Percentiles rank a stretch among this genome's conserved stretches.
These are phyloP conservation scores for Chalciporus sp. DNA, from an alignment of 1,284 basidiomycete genomes.

Conservation along the genomic window DNA sequence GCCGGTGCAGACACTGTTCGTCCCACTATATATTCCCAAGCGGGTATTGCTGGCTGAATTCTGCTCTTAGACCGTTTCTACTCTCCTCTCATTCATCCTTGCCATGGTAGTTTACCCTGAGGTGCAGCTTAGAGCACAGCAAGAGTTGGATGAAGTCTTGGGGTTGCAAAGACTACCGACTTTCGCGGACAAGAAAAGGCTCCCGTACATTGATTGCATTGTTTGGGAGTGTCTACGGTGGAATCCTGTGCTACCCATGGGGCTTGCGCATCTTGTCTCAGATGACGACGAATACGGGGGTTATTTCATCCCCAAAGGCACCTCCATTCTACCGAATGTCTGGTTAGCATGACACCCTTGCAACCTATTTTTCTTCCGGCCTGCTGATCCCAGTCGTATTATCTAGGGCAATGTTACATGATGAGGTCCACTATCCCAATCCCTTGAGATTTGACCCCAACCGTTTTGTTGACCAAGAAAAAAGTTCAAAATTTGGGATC, in stretches of 20 bases:
- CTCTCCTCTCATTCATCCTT: slow-evolving; percentile 39
- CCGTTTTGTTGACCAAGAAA: slow-evolving; percentile 24
- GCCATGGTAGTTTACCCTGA: slow-evolving; percentile 41
- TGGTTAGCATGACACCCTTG: slow-evolving; percentile 31
- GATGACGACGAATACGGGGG: slow-evolving; percentile 46
- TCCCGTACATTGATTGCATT: slow-evolving; percentile 42
- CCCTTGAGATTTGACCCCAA: slow-evolving; percentile 25
- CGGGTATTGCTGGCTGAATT: slow-evolving; percentile 6
- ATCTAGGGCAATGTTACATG: slow-evolving; percentile 32
- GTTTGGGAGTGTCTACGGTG: slow-evolving; percentile 44
- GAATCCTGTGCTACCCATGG: slow-evolving; percentile 47
- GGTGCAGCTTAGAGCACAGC: slow-evolving; percentile 39
- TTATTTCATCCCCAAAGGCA: slow-evolving; percentile 46
- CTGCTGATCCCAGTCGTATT: slow-evolving; percentile 5
- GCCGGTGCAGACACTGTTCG: slow-evolving; percentile 30
- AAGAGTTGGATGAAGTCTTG: slow-evolving; percentile 38
- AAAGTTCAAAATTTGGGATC: slow-evolving; percentile 24
- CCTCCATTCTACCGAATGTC: slow-evolving; percentile 45
- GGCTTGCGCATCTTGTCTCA: slow-evolving; percentile 40
- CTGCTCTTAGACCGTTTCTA: slow-evolving; percentile 17
- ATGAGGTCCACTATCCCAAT: slow-evolving; percentile 24
- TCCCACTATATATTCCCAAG: neutral
- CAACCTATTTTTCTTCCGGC: neutral
- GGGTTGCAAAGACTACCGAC: slow-evolving; percentile 37
- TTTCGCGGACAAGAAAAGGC: slow-evolving; percentile 37